Evolutionary conservation across 768 basidiomycete genomes (phyloP).

Genomic region (Termitomyces eurrhizus): DNA sequence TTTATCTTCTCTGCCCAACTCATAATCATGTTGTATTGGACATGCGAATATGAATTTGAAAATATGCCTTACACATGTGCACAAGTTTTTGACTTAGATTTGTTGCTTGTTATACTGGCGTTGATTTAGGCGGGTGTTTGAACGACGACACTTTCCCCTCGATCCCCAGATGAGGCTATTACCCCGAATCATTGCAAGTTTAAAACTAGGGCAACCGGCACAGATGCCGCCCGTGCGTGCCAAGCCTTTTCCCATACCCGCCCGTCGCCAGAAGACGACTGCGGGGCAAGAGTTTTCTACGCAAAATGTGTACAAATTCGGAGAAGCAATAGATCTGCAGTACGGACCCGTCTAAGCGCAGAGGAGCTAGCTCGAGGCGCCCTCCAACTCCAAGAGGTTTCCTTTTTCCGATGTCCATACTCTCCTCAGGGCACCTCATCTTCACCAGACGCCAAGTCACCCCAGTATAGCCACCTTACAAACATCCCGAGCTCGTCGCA

Average conservation of each 20-base stretch:
- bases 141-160: conserved; percentile 19
- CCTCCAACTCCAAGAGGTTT: conserved; percentile 27
- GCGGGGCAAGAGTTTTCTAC: not conserved
- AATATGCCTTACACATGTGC: not conserved
- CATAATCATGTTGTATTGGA: conserved; percentile 15
- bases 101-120: not conserved
- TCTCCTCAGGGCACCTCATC: conserved; percentile 3
- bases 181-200: conserved; percentile 21
- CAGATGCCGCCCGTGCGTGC: conserved; percentile 1
- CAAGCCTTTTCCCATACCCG: conserved; percentile 18
- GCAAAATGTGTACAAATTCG: not conserved
- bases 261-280: conserved; percentile 9
- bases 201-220: conserved; percentile 20
- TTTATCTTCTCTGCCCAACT: conserved; percentile 11
- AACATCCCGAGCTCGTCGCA: conserved; percentile 11
- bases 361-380: conserved; percentile 19
- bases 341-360: conserved; percentile 15
- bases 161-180: conserved; percentile 5
- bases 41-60: conserved; percentile 13
- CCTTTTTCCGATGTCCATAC: not conserved
- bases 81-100: not conserved
- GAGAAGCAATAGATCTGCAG: not conserved
- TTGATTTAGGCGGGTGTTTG: not conserved
- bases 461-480: conserved; percentile 16
- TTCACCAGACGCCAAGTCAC: conserved; percentile 6